Evolutionary conservation across 1,284 basidiomycete genomes (phyloP).

Genomic region (Tylopilus orsonianus): DNA sequence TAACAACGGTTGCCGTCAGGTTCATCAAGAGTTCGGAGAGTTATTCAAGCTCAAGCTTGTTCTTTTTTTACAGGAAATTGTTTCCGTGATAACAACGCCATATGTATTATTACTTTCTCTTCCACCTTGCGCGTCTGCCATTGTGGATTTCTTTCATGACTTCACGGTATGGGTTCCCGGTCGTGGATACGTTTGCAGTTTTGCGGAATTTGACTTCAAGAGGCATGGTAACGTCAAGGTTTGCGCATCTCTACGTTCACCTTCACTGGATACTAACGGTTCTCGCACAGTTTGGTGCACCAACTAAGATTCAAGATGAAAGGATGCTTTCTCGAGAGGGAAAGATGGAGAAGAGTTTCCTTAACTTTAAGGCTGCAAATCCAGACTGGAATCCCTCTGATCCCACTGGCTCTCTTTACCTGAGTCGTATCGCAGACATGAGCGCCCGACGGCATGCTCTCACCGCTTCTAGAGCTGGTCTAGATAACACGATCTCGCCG

Average conservation of each 20-base stretch:
- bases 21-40: constrained; percentile 86
- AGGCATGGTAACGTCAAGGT: constrained; percentile 87
- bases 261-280: neutral
- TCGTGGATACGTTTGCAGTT: constrained; percentile 94
- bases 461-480: constrained; percentile 27
- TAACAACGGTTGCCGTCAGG: constrained; percentile 42
- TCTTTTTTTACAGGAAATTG: constrained; percentile 85
- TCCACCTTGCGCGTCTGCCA: constrained; percentile 82
- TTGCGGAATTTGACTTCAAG: constrained; percentile 97
- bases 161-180: constrained; percentile 97
- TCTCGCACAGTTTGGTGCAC: constrained; percentile 69
- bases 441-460: constrained; percentile 45
- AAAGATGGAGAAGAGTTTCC: constrained; percentile 98
- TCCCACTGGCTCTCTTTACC: constrained; percentile 81
- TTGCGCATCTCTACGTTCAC: constrained; percentile 17
- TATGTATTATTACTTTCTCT: constrained; percentile 93
- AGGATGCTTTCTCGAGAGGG: constrained; percentile 83
- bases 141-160: constrained; percentile 96
- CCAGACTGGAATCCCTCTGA: constrained; percentile 93
- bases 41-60: constrained; percentile 87
- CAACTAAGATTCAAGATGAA: constrained; percentile 63
- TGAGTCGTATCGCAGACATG: constrained; percentile 78
- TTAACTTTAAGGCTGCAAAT: constrained; percentile 95
- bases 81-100: constrained; percentile 91
- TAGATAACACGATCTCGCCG: constrained; percentile 33